Evolutionary conservation across 176 grass and related monocot genomes (phyloP).

Genomic region (Tillandsia fasciculata): DNA sequence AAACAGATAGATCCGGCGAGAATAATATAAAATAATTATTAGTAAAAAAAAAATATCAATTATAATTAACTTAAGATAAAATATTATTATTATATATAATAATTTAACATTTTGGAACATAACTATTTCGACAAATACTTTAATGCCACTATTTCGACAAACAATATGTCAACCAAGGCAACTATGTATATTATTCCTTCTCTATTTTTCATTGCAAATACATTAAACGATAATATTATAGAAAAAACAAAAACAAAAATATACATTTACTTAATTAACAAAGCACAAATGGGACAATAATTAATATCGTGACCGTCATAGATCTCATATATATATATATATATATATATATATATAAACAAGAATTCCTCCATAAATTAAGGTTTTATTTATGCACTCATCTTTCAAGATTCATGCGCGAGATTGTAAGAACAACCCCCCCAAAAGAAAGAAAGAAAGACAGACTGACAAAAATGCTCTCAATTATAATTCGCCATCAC

Average conservation of each 20-base stretch:
- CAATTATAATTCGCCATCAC: conserved; percentile 11
- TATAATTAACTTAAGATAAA: no score
- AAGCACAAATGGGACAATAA: neutral
- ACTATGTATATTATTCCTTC: neutral
- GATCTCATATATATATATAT: neutral
- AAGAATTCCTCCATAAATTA: neutral
- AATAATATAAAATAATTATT: no score
- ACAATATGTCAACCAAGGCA: no score
- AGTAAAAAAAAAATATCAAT: no score
- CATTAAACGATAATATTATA: neutral
- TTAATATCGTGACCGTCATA: neutral
- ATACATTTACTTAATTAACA: neutral
- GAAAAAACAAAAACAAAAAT: neutral
- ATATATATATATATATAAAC: neutral
- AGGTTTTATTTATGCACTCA: neutral
- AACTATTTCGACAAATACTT: no score
- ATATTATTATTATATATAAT: no score
- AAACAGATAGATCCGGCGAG: no score
- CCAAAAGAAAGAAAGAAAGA: neutral
- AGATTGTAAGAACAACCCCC: no score
- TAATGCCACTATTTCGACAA: no score
- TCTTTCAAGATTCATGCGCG: neutral
- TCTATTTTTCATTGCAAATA: neutral
- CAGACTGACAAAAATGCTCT: neutral
- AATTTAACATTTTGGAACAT: no score